Conservation (phyloP, 2,329 filamentous ascomycete genomes). For the Monosporascus sp. region DNA sequence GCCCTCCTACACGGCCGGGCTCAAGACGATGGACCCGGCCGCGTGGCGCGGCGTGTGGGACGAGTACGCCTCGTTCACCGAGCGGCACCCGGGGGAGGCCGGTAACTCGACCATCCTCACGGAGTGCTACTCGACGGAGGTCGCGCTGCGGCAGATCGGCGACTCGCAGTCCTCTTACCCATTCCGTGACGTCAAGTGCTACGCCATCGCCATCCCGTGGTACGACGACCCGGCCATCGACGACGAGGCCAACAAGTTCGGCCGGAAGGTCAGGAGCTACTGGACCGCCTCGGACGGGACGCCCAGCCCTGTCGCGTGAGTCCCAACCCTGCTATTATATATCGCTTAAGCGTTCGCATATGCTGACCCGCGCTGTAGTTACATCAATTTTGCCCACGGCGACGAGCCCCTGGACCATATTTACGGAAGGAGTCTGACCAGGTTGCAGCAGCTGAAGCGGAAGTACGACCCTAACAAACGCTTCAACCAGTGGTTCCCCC, state of each 20-base stretch:
- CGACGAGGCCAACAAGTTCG: slow-evolving; percentile 28
- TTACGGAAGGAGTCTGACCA: slow-evolving; percentile 21
- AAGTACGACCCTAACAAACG: slow-evolving; percentile 20
- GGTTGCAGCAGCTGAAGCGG: slow-evolving; percentile 21
- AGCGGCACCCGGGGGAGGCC: slow-evolving; percentile 21
- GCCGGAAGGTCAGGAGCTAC: slow-evolving; percentile 22
- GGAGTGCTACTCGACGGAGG: slow-evolving; percentile 31
- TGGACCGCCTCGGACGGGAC: slow-evolving; percentile 17
- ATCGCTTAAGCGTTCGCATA: not conserved
- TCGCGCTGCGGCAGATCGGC: slow-evolving; percentile 18
- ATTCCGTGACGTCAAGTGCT: slow-evolving; percentile 27
- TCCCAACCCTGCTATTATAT: not conserved
- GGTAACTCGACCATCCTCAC: slow-evolving; percentile 28
- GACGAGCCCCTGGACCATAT: slow-evolving; percentile 23
- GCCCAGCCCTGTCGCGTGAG: slow-evolving; percentile 14
- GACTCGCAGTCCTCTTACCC: slow-evolving; percentile 24
- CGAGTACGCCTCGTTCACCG: slow-evolving; percentile 29
- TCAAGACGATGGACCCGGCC: slow-evolving; percentile 27
- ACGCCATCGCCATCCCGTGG: slow-evolving; percentile 35
- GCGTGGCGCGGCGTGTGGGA: slow-evolving; percentile 36
- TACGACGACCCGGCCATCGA: slow-evolving; percentile 32
- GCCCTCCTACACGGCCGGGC: slow-evolving; percentile 29
- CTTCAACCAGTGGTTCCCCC: slow-evolving; percentile 26
- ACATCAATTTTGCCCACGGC: slow-evolving; percentile 29
- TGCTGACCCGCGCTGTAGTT: slow-evolving; percentile 13